These are phyloP conservation scores for Verticillium longisporum DNA, from an alignment of 2,329 filamentous ascomycete species.

Conservation along the genomic window DNA sequence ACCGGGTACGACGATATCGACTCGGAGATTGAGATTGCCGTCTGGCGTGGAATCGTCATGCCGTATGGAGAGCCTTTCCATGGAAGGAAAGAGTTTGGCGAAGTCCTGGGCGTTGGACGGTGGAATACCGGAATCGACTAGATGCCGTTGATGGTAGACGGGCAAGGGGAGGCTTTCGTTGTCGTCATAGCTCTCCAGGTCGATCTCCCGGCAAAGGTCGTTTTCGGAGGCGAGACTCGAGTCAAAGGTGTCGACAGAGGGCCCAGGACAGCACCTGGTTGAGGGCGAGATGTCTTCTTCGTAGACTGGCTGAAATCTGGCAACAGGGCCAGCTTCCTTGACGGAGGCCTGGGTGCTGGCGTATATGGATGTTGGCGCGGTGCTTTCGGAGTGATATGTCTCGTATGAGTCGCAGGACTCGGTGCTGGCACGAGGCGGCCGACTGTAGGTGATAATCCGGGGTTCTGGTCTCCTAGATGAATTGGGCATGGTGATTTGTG, in stretches of 20 bases:
- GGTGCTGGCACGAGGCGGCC: slow-evolving; percentile 32
- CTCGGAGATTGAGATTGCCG: slow-evolving; percentile 92
- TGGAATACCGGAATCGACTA: slow-evolving; percentile 58
- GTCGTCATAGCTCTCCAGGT: slow-evolving; percentile 21
- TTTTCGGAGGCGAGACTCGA: slow-evolving; percentile 62
- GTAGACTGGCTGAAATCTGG: slow-evolving; percentile 13
- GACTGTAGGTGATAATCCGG: background rate
- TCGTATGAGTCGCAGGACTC: slow-evolving; percentile 33
- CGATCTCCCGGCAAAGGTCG: slow-evolving; percentile 25
- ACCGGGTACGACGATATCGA: slow-evolving; percentile 69
- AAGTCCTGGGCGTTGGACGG: slow-evolving; percentile 79
- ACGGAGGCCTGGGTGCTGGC: slow-evolving; percentile 31
- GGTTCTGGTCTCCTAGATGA: slow-evolving; percentile 21
- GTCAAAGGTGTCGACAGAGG: slow-evolving; percentile 73
- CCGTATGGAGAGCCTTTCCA: slow-evolving; percentile 70
- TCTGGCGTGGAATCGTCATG: slow-evolving; percentile 88
- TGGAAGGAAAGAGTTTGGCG: slow-evolving; percentile 77
- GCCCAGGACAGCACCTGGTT: slow-evolving; percentile 38
- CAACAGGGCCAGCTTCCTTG: slow-evolving; percentile 15
- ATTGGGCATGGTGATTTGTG: slow-evolving; percentile 19
- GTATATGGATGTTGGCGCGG: slow-evolving; percentile 38
- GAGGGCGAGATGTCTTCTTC: slow-evolving; percentile 30
- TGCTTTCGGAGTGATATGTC: slow-evolving; percentile 39
- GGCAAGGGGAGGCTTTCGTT: slow-evolving; percentile 45
- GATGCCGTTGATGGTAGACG: slow-evolving; percentile 48